A percentile compares a stretch with the other conserved stretches of the same genome.
Evolutionary conservation across 345 rosid genomes (phyloP).

Genomic region (Lumnitzera racemosa): DNA sequence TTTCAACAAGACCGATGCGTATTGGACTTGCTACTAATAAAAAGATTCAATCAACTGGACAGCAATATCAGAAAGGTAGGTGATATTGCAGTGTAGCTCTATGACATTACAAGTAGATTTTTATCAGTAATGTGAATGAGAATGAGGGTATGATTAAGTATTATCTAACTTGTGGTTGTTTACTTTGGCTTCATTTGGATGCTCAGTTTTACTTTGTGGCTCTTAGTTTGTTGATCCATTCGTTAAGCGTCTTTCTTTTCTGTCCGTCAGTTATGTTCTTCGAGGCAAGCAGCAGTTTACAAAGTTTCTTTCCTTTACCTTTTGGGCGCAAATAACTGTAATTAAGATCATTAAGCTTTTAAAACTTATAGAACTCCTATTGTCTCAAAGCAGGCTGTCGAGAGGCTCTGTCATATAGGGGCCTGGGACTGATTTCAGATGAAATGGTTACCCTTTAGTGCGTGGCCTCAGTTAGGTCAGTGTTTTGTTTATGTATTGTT

Average conservation of each 20-base stretch:
- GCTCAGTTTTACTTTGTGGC: neutral
- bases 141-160: too few species aligned
- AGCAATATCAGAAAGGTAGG: constrained; percentile 56
- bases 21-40: constrained; percentile 74
- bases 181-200: neutral
- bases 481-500: constrained; percentile 55
- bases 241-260: neutral
- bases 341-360: constrained; percentile 31
- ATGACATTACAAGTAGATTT: neutral
- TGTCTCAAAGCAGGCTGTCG: constrained; percentile 91
- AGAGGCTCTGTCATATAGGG: constrained; percentile 93
- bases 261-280: constrained; percentile 27
- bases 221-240: neutral
- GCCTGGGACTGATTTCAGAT: constrained; percentile 98
- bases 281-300: constrained; percentile 42
- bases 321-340: constrained; percentile 42
- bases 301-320: constrained; percentile 41
- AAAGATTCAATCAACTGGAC: constrained; percentile 42
- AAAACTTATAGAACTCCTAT: constrained; percentile 70
- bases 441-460: constrained; percentile 76
- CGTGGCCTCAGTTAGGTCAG: constrained; percentile 85
- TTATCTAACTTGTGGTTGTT: neutral
- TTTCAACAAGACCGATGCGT: constrained; percentile 92
- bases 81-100: neutral
- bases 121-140: too few species aligned